Evolutionary conservation across 1,284 basidiomycete genomes (phyloP), one percentile per base, ranked within the genome.

Genomic region (Microbotryum scabiosae): DNA sequence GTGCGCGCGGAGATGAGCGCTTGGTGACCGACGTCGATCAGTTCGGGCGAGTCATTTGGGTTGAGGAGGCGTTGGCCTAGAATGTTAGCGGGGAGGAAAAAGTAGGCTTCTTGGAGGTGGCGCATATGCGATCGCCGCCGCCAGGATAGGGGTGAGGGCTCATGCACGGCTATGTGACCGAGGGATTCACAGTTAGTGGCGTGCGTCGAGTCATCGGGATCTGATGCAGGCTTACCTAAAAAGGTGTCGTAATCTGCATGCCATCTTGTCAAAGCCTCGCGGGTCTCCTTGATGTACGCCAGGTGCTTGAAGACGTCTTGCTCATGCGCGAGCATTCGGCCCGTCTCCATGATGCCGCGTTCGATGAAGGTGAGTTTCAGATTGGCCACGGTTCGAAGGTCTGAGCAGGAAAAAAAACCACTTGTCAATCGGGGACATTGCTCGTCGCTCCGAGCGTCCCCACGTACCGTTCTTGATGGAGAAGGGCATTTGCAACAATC

Each of bases 341-440:
- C 44, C 10, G 43, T 49, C 12, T 30, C n/a, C 21, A 58, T 36
- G 52, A 58, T 61, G 8, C 49, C 6, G 28, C 62, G 55, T 3
- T 61, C 56, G 26, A 64, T 60, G 2, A 57, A 46, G 6, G 52
- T 36, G 9, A 64, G 56, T n/a, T 57, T 54, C n/a, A 61, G 44
- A 36, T 64, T 64, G 28, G 56, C 62, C 46, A 64, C 53, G 21
- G 57, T 51, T 4, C 62, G 55, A 16, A 51, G 32, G 50, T 64
- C 62, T 49, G 47, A 21, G 3, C 21, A 20, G 43, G 12, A 41
- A 18, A 10, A 18, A 41, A 41, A 41, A 2, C 4, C 12, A 5
- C 10, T 18, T 18, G 5, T 41, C 36, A 4, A 12, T 16, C 10
- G 4, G 5, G 36, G 16, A 18, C 16, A 41, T 41, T 18, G 36